Base-by-base conservation (phyloP, 2,329 filamentous ascomycete species). In the Cordyceps javanica region DNA sequence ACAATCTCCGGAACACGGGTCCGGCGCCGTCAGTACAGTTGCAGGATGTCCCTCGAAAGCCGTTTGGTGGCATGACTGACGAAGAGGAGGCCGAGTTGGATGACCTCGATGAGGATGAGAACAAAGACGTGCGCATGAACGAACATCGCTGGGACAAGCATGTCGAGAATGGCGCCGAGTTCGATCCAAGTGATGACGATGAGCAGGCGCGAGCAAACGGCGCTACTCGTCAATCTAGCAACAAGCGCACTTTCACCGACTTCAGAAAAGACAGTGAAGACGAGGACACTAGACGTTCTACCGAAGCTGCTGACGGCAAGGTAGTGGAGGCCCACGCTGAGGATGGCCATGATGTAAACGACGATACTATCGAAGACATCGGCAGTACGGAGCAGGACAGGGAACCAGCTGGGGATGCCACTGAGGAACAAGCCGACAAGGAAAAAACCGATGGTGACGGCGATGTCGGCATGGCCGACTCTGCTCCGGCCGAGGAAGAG, bases 11-110 rank as follows among this genome's bases (percentile, higher is more conserved):
- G 61, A 93, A 93, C 70, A 88, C 96, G 28, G 84, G 90, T 42
- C 88, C 89, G 34, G 90, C 87, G 0, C 94, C 94, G 1, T 96
- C 91, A 21, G 91, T 97, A 21, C 91, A 97, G 72, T 89, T 96
- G 83, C 88, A 90, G 62, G 89, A 95, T 63, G 79, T 87, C 6
- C 85, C 85, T 3, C 80, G 84, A 19, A 80, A 82, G 55, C 81
- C 82, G 1, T 75, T 87, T 34, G 80, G 78, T 32, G 81, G 82
- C 30, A 83, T 85, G 73, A 81, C 83, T 0, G 84, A 87, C 52
- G 85, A 88, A 59, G 85, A 87, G 62, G 85, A 87, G 46, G 84
- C 81, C 11, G 82, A 85, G 63, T 71, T 86, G 7, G 82, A 87
- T 59, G 83, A 87, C 61, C 69, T 90, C 1, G 92, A 97, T 62